Evolutionary conservation across 2,329 filamentous ascomycete species (phyloP).

Genomic region (Lachnum nothofagi): DNA sequence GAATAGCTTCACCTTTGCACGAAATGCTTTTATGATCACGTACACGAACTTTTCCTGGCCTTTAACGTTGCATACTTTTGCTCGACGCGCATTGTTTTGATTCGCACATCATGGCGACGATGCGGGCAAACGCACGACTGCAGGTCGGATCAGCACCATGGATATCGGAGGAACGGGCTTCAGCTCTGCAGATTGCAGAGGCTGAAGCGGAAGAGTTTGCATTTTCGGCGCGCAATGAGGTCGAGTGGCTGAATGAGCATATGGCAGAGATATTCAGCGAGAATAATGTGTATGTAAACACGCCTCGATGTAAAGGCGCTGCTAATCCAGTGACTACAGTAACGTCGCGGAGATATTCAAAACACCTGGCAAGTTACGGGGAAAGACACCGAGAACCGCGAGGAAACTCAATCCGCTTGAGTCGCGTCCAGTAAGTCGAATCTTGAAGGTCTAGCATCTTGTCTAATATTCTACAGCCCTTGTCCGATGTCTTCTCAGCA

Average conservation of each 20-base stretch:
- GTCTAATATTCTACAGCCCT: slow-evolving; percentile 42
- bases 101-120: slow-evolving; percentile 29
- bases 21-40: slow-evolving; percentile 25
- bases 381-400: slow-evolving; percentile 70
- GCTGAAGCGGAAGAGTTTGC: slow-evolving; percentile 89
- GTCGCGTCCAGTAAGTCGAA: slow-evolving; percentile 55
- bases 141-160: slow-evolving; percentile 78
- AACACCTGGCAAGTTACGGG: slow-evolving; percentile 76
- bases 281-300: slow-evolving; percentile 69
- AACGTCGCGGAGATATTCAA: slow-evolving; percentile 96
- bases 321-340: slow-evolving; percentile 43
- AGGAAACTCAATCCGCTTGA: slow-evolving; percentile 56
- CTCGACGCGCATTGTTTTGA: slow-evolving; percentile 32
- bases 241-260: slow-evolving; percentile 98
- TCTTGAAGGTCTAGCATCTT: neutral
- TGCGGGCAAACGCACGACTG: slow-evolving; percentile 45
- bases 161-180: slow-evolving; percentile 78
- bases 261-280: slow-evolving; percentile 91
- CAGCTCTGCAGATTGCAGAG: slow-evolving; percentile 68
- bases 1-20: slow-evolving; percentile 14
- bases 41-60: slow-evolving; percentile 1
- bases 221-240: slow-evolving; percentile 85
- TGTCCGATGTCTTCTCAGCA: slow-evolving; percentile 55
- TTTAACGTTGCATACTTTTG: slow-evolving; percentile 5
- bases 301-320: slow-evolving; percentile 6